These are phyloP conservation scores for Wallacemonas sp. DNA, from an alignment of 208 protist genomes.

Conservation along the genomic window DNA sequence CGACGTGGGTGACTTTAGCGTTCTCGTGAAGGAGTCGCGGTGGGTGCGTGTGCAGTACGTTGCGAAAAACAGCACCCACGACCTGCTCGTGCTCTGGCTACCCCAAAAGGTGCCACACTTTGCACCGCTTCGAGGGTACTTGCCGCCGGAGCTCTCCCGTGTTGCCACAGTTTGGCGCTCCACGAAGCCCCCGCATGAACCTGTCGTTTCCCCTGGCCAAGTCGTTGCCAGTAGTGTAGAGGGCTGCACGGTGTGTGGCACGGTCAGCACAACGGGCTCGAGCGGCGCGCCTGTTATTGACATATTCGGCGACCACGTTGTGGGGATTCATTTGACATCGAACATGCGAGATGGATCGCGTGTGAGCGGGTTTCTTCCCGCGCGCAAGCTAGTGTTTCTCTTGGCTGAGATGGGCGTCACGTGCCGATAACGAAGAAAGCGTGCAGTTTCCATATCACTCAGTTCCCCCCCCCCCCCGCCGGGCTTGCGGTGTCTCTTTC, in stretches of 20 bases:
- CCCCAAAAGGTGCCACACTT: slow-evolving; percentile 27
- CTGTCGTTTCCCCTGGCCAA: slow-evolving; percentile 75
- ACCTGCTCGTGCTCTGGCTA: slow-evolving; percentile 79
- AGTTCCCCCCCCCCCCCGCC: too few relatives aligned
- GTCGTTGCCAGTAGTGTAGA: slow-evolving; percentile 60
- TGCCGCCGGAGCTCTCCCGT: slow-evolving; percentile 47
- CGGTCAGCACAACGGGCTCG: slow-evolving; percentile 78
- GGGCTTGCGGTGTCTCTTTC: too few relatives aligned
- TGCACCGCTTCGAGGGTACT: slow-evolving; percentile 54
- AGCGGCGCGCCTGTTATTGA: slow-evolving; percentile 86
- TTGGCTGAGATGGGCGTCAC: slow-evolving; percentile 72
- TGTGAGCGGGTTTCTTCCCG: slow-evolving; percentile 73
- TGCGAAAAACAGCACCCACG: slow-evolving; percentile 53
- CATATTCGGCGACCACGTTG: slow-evolving; percentile 72
- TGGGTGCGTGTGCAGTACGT: slow-evolving; percentile 57
- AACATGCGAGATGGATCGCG: slow-evolving; percentile 80
- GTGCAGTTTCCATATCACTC: too few relatives aligned
- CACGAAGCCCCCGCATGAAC: slow-evolving; percentile 71
- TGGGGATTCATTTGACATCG: slow-evolving; percentile 82
- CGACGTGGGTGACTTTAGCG: slow-evolving; percentile 77
- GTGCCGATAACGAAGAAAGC: slow-evolving; percentile 20
- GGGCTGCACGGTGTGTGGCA: slow-evolving; percentile 63
- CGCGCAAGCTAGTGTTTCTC: slow-evolving; percentile 69
- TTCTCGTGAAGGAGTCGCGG: slow-evolving; percentile 36
- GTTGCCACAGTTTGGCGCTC: slow-evolving; percentile 83